Evolutionary conservation across 202 grass and related monocot genomes (phyloP).

Genomic region (Cymbopogon flexuosus): DNA sequence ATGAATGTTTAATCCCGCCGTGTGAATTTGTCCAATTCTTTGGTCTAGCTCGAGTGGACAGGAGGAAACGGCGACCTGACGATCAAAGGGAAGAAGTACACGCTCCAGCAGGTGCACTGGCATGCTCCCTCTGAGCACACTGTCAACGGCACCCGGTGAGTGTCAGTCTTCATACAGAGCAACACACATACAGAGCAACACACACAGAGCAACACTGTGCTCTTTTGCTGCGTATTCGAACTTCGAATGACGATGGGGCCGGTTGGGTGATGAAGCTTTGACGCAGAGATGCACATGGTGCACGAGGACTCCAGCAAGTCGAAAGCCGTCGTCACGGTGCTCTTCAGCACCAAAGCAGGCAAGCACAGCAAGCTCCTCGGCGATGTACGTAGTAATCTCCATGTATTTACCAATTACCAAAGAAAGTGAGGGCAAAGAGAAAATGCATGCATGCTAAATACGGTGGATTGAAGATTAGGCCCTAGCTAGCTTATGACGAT

Average conservation of each 20-base stretch:
- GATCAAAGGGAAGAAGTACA: constrained; percentile 36
- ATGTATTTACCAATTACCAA: background rate
- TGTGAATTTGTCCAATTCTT: background rate
- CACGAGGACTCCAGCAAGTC: constrained; percentile 30
- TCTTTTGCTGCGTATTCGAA: background rate
- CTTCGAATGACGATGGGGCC: too few species aligned
- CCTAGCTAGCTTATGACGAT: background rate
- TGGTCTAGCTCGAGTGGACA: constrained; percentile 37
- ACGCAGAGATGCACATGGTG: constrained; percentile 54
- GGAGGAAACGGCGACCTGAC: constrained; percentile 31
- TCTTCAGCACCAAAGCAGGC: constrained; percentile 38
- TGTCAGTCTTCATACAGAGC: too few species aligned
- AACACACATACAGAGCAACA: too few species aligned
- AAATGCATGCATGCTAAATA: too few species aligned
- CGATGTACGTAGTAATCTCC: constrained; percentile 4
- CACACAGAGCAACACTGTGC: too few species aligned
- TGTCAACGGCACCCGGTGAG: constrained; percentile 44
- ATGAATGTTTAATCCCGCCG: too few species aligned
- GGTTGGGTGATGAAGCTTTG: constrained; percentile 28
- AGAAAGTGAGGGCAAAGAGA: too few species aligned
- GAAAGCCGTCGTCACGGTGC: constrained; percentile 39
- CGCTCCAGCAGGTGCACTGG: constrained; percentile 49
- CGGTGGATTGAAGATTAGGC: too few species aligned
- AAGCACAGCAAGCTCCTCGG: constrained; percentile 12
- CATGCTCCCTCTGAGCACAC: constrained; percentile 54